A percentile compares a stretch with the other conserved stretches of the same genome.
phyloP scores from a whole-genome alignment of 345 rosid species.

The Passiflora organensis region DNA sequence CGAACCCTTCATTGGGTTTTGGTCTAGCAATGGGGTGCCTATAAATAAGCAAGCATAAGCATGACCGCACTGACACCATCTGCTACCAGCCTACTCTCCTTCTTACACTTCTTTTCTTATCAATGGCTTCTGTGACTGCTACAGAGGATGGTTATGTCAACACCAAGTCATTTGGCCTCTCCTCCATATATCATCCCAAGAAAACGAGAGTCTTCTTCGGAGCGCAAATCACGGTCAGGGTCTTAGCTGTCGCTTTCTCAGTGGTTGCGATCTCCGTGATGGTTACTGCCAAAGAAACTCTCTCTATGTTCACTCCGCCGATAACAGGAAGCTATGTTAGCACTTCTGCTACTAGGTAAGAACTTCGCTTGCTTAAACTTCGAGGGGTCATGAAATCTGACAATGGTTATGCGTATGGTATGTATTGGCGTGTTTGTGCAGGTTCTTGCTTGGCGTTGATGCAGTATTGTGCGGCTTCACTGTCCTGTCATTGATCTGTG shows the following conservation, averaged over 20 bases:
- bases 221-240: slow-evolving; percentile 36
- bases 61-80: no score
- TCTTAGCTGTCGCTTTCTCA: slow-evolving; percentile 34
- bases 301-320: slow-evolving; percentile 18
- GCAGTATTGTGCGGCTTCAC: slow-evolving; percentile 33
- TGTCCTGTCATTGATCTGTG: slow-evolving; percentile 32
- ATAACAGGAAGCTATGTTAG: slow-evolving; percentile 31
- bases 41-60: no score
- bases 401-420: not conserved
- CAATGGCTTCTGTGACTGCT: slow-evolving; percentile 3
- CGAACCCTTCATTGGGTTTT: no score
- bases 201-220: slow-evolving; percentile 10
- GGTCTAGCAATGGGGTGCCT: not conserved
- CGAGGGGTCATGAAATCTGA: not conserved
- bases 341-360: slow-evolving; percentile 43
- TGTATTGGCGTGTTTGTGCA: slow-evolving; percentile 13
- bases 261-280: slow-evolving; percentile 32
- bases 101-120: not conserved
- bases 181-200: not conserved
- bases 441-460: slow-evolving; percentile 47
- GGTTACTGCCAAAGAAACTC: slow-evolving; percentile 28
- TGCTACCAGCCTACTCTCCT: no score
- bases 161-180: not conserved
- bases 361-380: not conserved
- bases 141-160: not conserved